Evolutionary conservation across 2,329 filamentous ascomycete genomes (phyloP).

Genomic region (Exophiala dermatitidis): DNA sequence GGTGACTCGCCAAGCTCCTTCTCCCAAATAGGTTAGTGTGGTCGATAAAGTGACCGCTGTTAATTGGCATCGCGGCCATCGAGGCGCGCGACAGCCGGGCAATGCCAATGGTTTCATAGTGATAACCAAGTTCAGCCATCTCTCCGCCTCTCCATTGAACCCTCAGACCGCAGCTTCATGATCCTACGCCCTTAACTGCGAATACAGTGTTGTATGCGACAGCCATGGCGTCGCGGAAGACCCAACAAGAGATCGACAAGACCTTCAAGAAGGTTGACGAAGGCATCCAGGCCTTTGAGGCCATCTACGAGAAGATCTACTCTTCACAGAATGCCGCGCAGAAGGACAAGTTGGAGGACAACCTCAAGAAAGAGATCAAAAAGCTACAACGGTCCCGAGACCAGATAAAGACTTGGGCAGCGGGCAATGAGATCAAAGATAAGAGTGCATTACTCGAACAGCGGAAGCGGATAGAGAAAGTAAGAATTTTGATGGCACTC

Average conservation of each 20-base stretch:
- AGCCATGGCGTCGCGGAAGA: slow-evolving; percentile 88
- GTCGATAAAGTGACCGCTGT: neutral
- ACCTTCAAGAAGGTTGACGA: slow-evolving; percentile 98
- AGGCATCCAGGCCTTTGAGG: slow-evolving; percentile 85
- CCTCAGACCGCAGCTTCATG: neutral
- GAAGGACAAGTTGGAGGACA: slow-evolving; percentile 97
- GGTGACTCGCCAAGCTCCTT: neutral
- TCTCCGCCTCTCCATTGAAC: neutral
- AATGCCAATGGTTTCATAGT: neutral
- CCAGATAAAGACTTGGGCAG: slow-evolving; percentile 99
- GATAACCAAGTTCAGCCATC: slow-evolving; percentile 2
- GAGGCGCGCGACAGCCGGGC: slow-evolving; percentile 3
- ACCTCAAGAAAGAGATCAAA: slow-evolving; percentile 98
- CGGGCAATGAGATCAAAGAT: slow-evolving; percentile 98
- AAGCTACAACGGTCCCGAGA: slow-evolving; percentile 95
- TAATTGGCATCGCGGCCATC: neutral
- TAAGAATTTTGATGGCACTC: slow-evolving; percentile 36
- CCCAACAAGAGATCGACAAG: slow-evolving; percentile 97
- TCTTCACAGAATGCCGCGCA: slow-evolving; percentile 86
- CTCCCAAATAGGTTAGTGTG: neutral
- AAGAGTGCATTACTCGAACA: slow-evolving; percentile 92
- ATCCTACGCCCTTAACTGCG: neutral
- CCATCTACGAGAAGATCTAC: slow-evolving; percentile 96
- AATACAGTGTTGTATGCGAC: slow-evolving; percentile 1
- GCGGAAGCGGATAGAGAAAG: slow-evolving; percentile 93